These are phyloP conservation scores for Phytopythium oedochilum DNA, from an alignment of 352 stramenopile genomes.

Conservation along the genomic window DNA sequence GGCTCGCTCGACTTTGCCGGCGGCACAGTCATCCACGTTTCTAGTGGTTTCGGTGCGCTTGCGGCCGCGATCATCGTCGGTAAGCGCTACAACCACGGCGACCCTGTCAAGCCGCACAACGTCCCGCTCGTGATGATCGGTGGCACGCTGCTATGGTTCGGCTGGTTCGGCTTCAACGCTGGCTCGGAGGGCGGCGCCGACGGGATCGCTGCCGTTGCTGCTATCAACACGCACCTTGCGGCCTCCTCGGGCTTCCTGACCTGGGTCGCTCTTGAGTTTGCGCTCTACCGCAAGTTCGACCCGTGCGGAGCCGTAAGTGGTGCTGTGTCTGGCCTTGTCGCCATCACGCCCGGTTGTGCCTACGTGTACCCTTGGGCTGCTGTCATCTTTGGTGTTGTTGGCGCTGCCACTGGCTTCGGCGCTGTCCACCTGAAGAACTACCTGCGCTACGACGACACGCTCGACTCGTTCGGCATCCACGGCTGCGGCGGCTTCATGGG, in stretches of 20 bases:
- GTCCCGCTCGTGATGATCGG: constrained; percentile 35
- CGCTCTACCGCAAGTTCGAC: constrained; percentile 13
- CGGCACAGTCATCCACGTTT: constrained; percentile 38
- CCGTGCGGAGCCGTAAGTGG: constrained; percentile 15
- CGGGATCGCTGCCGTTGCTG: constrained; percentile 15
- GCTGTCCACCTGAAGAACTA: constrained; percentile 15
- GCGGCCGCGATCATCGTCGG: constrained; percentile 21
- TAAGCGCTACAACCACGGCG: constrained; percentile 16
- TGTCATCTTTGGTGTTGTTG: constrained; percentile 21
- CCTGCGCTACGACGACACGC: constrained; percentile 21
- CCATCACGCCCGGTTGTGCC: constrained; percentile 20
- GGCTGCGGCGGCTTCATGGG: constrained; percentile 16
- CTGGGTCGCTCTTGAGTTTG: constrained; percentile 16
- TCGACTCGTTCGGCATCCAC: constrained; percentile 30
- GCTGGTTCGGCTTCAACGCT: constrained; percentile 36
- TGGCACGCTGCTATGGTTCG: constrained; percentile 26
- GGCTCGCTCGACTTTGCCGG: constrained; percentile 35
- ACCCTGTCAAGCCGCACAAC: constrained; percentile 24
- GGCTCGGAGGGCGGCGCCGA: constrained; percentile 13
- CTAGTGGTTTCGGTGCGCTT: constrained; percentile 26
- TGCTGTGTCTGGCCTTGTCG: constrained; percentile 18
- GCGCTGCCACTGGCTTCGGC: constrained; percentile 3
- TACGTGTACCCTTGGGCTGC: constrained; percentile 20
- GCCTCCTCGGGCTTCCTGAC: constrained; percentile 15
- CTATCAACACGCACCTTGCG: constrained; percentile 25